These are phyloP conservation scores for Colletotrichum simmondsii DNA, from an alignment of 2,329 filamentous ascomycete species.

Conservation along the genomic window DNA sequence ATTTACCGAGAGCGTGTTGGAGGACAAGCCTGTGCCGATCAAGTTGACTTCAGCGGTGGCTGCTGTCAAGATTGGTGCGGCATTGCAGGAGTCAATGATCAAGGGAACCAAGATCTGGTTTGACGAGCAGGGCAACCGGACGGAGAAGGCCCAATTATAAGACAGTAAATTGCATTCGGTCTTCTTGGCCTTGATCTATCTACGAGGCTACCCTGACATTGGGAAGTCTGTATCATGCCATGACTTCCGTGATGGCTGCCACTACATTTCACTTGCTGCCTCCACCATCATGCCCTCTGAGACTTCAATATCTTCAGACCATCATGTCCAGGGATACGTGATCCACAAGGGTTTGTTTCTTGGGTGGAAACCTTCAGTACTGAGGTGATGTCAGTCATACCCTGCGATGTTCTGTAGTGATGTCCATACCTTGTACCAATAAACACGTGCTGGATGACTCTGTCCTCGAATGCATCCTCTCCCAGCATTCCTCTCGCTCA, in stretches of 20 bases:
- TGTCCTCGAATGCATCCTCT: background rate
- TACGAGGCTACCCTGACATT: no score
- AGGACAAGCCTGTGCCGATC: constrained; percentile 65
- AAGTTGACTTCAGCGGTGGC: constrained; percentile 67
- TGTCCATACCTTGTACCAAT: background rate
- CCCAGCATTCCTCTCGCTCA: background rate
- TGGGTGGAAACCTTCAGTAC: background rate
- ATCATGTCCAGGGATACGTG: no score
- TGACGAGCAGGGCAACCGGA: constrained; percentile 51
- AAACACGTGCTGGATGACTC: background rate
- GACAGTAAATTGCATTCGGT: background rate
- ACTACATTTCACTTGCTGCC: background rate
- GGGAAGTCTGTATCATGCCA: no score
- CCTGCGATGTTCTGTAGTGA: background rate
- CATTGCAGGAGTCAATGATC: constrained; percentile 67
- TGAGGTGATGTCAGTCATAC: background rate
- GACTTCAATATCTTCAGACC: no score
- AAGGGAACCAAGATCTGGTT: constrained; percentile 68
- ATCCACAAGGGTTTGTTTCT: no score
- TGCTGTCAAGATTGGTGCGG: constrained; percentile 69
- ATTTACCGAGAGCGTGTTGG: constrained; percentile 69
- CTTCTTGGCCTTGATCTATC: background rate
- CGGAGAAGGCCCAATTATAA: constrained; percentile 20
- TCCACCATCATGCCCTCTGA: no score
- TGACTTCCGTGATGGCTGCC: background rate